Base-by-base conservation (phyloP, 805 yeast species). In the Metschnikowia kofuensis region DNA sequence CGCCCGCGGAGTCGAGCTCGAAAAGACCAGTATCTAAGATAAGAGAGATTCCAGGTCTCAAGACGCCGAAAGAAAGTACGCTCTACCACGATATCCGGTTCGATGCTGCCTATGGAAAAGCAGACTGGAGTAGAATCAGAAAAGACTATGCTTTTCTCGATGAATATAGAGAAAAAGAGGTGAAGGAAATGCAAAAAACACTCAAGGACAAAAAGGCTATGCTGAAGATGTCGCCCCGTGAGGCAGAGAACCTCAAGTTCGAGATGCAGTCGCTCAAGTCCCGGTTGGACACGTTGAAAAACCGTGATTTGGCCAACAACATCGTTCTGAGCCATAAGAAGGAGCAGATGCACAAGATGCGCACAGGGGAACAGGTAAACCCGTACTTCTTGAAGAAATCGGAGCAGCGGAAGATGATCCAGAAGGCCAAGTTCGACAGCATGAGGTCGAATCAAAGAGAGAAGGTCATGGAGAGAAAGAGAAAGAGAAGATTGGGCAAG, bases 51-150 rank as follows among this genome's bases (percentile, higher is more conserved):
- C 92, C 87, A 1, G 94, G 92, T 0, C 62, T 86, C 40, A 74
- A 72, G 42, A 47, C 50, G 3, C 60, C 66, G 26, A 72, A 65
- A 55, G 58, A 65, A 44, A 58, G 65, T 13, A 72, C 71, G 13
- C 67, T 85, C 29, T 84, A 86, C 63, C 77, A 80, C 42, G 99
- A 94, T 69, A 85, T 95, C 32, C 76, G 99, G 57, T 94, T 94
- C 64, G 97, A 94, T 66, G 79, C 92, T 2, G 90, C 96, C 0
- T 82, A 82, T 54, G 98, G 98, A 49, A 85, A 82, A 58, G 88
- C 94, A 0, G 92, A 91, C 63, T 68, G 79, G 50, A 70, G 74
- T 31, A 74, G 76, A 50, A 79, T 87, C 14, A 75, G 97, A 51
- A 80, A 82, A 59, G 84, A 92, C 60, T 94, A 94, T 69, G 78